Base-by-base conservation (phyloP, 768 basidiomycete species). In the Termitomyces bulborhizus region DNA sequence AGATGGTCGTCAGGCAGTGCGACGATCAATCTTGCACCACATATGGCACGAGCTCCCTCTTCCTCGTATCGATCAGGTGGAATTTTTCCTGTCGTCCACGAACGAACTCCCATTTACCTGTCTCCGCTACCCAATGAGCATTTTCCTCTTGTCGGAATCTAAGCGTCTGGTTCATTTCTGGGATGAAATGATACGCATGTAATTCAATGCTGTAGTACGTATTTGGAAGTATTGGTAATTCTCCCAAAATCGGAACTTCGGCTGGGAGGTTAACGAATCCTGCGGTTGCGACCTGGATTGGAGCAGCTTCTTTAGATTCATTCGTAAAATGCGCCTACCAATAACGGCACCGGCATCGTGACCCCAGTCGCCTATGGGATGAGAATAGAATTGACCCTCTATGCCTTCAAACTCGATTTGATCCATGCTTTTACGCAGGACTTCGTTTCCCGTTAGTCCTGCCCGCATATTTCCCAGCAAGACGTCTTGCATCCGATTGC, bases 331-430 rank as follows among this genome's bases (percentile, higher is more conserved):
- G 3, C 16, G 48, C 71, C 61, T 62, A 71, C 78, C 78, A 24
- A 80, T 76, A 13, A 79, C 72, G 45, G 76, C 72, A 2, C 79
- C 80, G 13, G 79, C 74, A 40, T 74, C 73, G 63, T 82, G 80
- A 15, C 80, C 81, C 72, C 76, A 81, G 59, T 80, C 79, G 26
- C 81, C 77, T 41, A 82, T 81, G 6, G 81, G 78, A 66, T 82
- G 79, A 32, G 67, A 77, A 58, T 75, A 82, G 31, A 81, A 73
- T 60, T 76, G 73, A 0, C 81, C 81, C 34, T 74, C 61, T 46
- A 82, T 73, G 3, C 68, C 73, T 60, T 78, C 76, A 11, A 53
- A 43, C 53, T 69, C 66, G 78, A 81, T 81, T 57, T 74, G 71
- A n/a, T 63, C 66, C 37, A 76, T 64, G 44, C 71, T 74, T 48